Evolutionary conservation across 2,329 filamentous ascomycete species (phyloP).

Genomic region (Byssoonygena ceratinophila): DNA sequence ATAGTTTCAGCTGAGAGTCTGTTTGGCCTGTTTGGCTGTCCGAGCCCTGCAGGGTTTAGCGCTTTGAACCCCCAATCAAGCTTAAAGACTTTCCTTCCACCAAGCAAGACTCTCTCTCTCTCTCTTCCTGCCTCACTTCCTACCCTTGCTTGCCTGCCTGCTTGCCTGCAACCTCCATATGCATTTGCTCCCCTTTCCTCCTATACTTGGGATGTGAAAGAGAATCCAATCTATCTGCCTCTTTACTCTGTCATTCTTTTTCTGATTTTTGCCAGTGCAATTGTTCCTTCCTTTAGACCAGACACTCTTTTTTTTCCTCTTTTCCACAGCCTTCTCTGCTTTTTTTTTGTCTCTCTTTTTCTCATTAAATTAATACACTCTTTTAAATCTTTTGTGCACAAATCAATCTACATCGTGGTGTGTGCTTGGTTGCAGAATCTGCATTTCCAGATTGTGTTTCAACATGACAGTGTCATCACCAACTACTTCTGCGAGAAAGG

Average conservation of each 20-base stretch:
- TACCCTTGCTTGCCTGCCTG: background rate
- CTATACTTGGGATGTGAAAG: background rate
- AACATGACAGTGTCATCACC: conserved; percentile 28
- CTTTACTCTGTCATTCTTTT: background rate
- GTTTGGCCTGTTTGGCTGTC: conserved; percentile 12
- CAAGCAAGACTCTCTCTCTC: no score
- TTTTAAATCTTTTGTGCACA: conserved; percentile 16
- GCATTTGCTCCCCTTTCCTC: background rate
- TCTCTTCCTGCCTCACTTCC: background rate
- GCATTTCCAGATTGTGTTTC: conserved; percentile 3
- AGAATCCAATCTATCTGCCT: background rate
- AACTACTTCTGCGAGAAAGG: conserved; percentile 27
- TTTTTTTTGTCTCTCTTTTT: conserved; percentile 5
- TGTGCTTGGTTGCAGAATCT: background rate
- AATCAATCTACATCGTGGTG: conserved; percentile 9
- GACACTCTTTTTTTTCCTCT: conserved; percentile 3
- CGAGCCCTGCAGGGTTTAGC: conserved; percentile 9
- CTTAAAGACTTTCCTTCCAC: no score
- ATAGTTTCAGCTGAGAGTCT: background rate
- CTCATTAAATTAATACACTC: conserved; percentile 2
- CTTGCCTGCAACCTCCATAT: background rate
- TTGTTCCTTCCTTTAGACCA: conserved; percentile 1
- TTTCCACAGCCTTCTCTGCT: background rate
- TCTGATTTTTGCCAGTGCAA: background rate
- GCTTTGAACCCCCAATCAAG: conserved; percentile 6